phyloP scores from a whole-genome alignment of 768 basidiomycete genomes.

The Basidioascus undulatus region DNA sequence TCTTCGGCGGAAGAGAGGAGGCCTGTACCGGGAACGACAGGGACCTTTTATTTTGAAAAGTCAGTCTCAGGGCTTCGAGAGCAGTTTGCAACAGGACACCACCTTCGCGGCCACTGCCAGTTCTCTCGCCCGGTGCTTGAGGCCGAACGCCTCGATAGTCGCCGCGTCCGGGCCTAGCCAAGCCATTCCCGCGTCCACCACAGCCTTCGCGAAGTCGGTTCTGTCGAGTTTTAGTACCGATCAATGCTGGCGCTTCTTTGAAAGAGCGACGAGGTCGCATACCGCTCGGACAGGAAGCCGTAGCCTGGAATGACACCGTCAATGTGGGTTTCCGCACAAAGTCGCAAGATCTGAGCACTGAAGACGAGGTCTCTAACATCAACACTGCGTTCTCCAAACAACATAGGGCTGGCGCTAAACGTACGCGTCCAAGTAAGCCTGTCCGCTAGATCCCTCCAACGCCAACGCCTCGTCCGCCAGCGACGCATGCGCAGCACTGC shows the following conservation, averaged over 20 bases:
- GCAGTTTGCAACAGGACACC: no score
- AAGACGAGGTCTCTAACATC: accelerated
- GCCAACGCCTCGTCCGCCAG: constrained; percentile 20
- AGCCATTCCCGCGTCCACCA: constrained; percentile 1
- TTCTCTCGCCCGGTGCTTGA: constrained; percentile 7
- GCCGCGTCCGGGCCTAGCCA: constrained; percentile 5
- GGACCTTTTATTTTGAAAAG: no score
- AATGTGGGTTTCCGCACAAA: background rate
- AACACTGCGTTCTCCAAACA: no score
- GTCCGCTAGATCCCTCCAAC: no score
- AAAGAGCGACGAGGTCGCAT: constrained; percentile 1
- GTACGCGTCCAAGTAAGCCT: constrained; percentile 9
- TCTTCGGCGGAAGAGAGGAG: constrained; percentile 23
- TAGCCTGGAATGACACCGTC: constrained; percentile 15
- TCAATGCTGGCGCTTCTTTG: background rate
- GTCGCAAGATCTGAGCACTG: constrained; percentile 9
- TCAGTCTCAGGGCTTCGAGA: no score
- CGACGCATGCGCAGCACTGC: constrained; percentile 32
- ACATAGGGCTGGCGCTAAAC: background rate
- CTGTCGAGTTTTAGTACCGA: background rate
- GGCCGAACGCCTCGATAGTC: constrained; percentile 2
- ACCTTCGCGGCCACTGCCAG: background rate
- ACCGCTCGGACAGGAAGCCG: constrained; percentile 13
- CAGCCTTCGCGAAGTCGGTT: background rate
- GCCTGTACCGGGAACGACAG: constrained; percentile 28